These are phyloP conservation scores for Fragilaria radians DNA, from an alignment of 108 stramenopile genomes.

Conservation along the genomic window DNA sequence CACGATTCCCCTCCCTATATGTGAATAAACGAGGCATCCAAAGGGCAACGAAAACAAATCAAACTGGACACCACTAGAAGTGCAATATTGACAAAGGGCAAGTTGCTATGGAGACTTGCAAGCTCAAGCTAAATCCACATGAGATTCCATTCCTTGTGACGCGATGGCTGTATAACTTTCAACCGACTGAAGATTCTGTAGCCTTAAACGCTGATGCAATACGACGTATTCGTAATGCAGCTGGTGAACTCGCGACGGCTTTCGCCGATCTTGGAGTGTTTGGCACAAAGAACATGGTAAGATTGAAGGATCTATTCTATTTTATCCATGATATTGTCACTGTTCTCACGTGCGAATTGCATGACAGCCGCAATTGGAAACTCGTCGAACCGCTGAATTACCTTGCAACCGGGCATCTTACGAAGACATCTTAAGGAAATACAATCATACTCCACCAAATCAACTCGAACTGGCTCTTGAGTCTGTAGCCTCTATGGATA, in stretches of 20 bases:
- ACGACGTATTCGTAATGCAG: slow-evolving; percentile 39
- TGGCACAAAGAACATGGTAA: slow-evolving; percentile 37
- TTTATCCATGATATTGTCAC: slow-evolving; percentile 1
- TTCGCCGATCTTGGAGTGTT: slow-evolving; percentile 66
- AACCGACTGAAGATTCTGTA: slow-evolving; percentile 2
- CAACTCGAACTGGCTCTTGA: slow-evolving; percentile 28
- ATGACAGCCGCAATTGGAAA: not conserved
- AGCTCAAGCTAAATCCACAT: slow-evolving; percentile 9
- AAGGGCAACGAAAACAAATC: too few species aligned
- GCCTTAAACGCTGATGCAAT: slow-evolving; percentile 30
- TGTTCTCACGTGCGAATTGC: too few species aligned
- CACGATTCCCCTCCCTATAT: too few species aligned
- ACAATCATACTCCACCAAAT: slow-evolving; percentile 20
- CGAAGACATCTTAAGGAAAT: slow-evolving; percentile 47
- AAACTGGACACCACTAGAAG: too few species aligned
- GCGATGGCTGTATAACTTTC: slow-evolving; percentile 65
- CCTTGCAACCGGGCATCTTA: slow-evolving; percentile 26
- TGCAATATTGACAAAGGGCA: too few species aligned
- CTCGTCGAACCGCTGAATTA: not conserved
- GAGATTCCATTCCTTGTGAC: slow-evolving; percentile 78
- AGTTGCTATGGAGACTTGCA: too few species aligned
- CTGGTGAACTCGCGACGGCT: slow-evolving; percentile 59
- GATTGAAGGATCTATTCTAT: not conserved
- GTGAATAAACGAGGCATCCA: too few species aligned
- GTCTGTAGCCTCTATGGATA: slow-evolving; percentile 12